A percentile compares a stretch with the other conserved stretches of the same genome.
Conservation (phyloP, 2,329 filamentous ascomycete species). For the Aureobasidium melanogenum region DNA sequence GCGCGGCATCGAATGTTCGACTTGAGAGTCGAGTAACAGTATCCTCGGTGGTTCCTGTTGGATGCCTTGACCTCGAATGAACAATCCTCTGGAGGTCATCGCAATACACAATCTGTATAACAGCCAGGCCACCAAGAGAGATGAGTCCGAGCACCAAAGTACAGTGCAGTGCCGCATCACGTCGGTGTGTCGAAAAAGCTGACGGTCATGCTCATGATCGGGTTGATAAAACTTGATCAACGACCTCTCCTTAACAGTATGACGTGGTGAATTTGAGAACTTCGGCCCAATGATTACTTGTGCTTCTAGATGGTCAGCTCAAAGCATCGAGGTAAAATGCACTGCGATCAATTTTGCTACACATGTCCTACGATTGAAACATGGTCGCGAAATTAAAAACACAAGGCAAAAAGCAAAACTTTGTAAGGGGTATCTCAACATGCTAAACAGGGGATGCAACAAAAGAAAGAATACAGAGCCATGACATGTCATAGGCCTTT, state of each 20-base stretch:
- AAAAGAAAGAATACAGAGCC: background rate
- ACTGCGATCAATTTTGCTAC: background rate
- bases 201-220: background rate
- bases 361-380: background rate
- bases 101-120: background rate
- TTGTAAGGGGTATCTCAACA: constrained; percentile 6
- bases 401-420: background rate
- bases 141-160: background rate
- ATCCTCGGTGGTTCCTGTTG: background rate
- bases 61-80: background rate
- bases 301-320: background rate
- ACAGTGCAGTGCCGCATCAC: background rate
- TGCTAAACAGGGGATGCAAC: background rate
- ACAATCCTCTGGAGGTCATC: background rate
- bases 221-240: background rate
- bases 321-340: background rate
- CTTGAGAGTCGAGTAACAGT: background rate
- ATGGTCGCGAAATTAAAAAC: background rate
- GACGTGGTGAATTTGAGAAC: background rate
- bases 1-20: background rate
- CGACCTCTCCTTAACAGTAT: background rate
- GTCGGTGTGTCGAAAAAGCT: background rate
- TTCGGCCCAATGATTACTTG: background rate
- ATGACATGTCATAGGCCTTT: background rate
- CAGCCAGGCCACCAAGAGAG: no score